Base-by-base conservation (phyloP, 2,329 filamentous ascomycete genomes). In the Ceratocystis eucalypticola region DNA sequence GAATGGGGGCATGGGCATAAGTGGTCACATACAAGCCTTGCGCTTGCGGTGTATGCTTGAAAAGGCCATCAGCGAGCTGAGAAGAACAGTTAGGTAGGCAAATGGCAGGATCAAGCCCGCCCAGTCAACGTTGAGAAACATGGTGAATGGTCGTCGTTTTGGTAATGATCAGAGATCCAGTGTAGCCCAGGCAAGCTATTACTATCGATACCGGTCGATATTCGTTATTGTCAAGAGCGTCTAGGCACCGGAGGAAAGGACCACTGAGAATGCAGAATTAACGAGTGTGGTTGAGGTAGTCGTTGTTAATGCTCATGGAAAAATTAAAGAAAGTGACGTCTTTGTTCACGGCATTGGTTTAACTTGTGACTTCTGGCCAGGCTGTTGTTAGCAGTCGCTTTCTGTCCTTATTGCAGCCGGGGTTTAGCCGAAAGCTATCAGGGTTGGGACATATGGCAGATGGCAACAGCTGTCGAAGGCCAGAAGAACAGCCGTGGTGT, bases 1-100 rank as follows among this genome's bases (percentile, higher is more conserved):
- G n/a, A 44, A 17, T 44, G 28, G 53, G 25, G 59, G 7, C 55
- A 30, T 30, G 30, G 17, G 12, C 2, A n/a, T 1, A 37, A 68
- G 33, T 57, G 57, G 62, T 22, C 63, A 81, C 84, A 69, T 79
- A 90, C 88, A 79, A 71, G 89, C 87, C 83, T 96, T 94, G 76
- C 94, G 86, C 78, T 94, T 93, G 72, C 93, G 87, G 77, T 97
- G 97, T 69, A 97, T 85, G 66, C 85, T 89, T 61, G 91, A 95
- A 78, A 99, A 99, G 70, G 91, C 94, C 74, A 88, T 87, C 71
- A 99, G 84, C 45, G 91, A 93, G 72, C 91, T 91, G 73, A 89
- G 82, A 66, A 99, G 86, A 68, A 97, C 89, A 71, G 85, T 82
- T 68, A 99, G 82, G 77, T 99, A 99, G 77, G 90, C 87, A 74